These are phyloP conservation scores for Corymbia citriodora DNA, from an alignment of 441 rosid species.

Conservation along the genomic window DNA sequence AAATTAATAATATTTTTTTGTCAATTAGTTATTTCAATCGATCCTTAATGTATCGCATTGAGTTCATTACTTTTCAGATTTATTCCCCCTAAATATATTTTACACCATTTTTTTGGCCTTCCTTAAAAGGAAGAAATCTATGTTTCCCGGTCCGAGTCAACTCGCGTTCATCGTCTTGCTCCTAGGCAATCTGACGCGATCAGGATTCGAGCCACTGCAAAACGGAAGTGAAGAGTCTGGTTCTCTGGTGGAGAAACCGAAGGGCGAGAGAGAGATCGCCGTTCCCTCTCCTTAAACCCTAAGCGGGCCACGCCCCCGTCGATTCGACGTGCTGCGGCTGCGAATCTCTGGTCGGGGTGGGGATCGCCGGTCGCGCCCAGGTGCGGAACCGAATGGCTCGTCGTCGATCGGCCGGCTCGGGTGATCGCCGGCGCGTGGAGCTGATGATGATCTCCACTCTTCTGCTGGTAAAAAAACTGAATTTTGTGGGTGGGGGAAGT, in stretches of 20 bases:
- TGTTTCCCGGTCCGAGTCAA: background rate
- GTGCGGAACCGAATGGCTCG: background rate
- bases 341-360: background rate
- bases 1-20: rapidly evolving
- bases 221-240: background rate
- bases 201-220: background rate
- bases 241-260: background rate
- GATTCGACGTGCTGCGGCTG: background rate
- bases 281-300: background rate
- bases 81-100: background rate
- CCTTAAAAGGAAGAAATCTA: too few species aligned
- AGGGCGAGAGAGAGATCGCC: background rate
- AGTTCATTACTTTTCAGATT: background rate
- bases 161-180: background rate
- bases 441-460: background rate
- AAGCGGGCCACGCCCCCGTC: background rate
- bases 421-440: background rate
- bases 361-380: background rate
- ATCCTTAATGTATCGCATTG: background rate
- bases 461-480: background rate
- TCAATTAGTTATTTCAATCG: too few species aligned
- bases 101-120: too few species aligned
- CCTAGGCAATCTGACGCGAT: background rate
- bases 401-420: background rate
- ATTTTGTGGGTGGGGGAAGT: background rate